These are phyloP conservation scores for Fraxinus nigra DNA, from an alignment of 305 asterid genomes.

Conservation along the genomic window DNA sequence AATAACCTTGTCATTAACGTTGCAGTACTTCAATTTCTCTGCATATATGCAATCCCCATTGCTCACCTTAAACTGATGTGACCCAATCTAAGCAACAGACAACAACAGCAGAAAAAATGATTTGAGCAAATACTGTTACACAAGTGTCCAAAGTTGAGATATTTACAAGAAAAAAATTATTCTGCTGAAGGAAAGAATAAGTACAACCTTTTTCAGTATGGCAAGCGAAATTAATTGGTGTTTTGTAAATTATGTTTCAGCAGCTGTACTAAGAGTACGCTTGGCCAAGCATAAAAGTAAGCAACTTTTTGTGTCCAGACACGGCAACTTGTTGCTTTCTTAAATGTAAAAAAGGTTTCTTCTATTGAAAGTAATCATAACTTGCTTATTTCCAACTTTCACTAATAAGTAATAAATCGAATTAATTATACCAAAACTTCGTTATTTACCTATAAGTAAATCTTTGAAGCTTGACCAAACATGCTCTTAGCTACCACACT, in stretches of 20 bases:
- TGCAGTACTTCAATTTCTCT: slow-evolving; percentile 86
- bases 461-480: neutral
- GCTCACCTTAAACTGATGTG: slow-evolving; percentile 98
- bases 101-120: neutral
- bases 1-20: slow-evolving; percentile 88
- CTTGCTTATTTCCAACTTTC: neutral
- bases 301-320: neutral
- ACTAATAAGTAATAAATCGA: neutral
- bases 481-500: neutral
- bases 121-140: neutral
- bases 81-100: slow-evolving; percentile 58
- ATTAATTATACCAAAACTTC: neutral
- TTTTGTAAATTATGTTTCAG: neutral
- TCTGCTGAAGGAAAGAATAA: neutral
- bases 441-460: neutral
- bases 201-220: neutral
- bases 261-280: neutral
- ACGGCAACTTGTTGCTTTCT: neutral
- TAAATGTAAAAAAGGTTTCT: neutral
- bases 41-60: slow-evolving; percentile 71
- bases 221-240: neutral
- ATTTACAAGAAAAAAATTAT: neutral
- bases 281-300: neutral
- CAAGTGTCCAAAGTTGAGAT: neutral
- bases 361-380: neutral